Evolutionary conservation across 2,329 filamentous ascomycete species (phyloP).

Genomic region (Penicillium sp.): DNA sequence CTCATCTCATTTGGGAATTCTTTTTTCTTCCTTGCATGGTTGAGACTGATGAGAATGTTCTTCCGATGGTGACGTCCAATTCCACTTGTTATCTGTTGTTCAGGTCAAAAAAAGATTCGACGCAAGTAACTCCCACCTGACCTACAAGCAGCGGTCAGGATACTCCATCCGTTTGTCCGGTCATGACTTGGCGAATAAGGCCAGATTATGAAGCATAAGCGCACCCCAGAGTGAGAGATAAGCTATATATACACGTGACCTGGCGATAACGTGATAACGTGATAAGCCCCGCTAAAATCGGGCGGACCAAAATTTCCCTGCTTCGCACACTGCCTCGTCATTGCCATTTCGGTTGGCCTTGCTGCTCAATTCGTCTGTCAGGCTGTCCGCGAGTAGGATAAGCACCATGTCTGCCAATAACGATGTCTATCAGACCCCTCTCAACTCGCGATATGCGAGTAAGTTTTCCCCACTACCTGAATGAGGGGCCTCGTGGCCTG

Average conservation of each 20-base stretch:
- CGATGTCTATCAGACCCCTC: conserved; percentile 60
- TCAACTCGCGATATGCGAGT: conserved; percentile 68
- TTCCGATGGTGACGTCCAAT: too few species aligned
- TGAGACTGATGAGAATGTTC: too few species aligned
- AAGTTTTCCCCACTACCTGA: conserved; percentile 19
- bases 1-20: background rate
- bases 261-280: conserved; percentile 29
- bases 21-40: background rate
- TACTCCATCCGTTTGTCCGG: too few species aligned
- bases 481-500: conserved; percentile 9
- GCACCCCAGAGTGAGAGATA: conserved; percentile 2
- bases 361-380: conserved; percentile 21
- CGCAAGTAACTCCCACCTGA: too few species aligned
- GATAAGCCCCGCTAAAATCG: conserved; percentile 34
- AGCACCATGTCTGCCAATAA: conserved; percentile 38
- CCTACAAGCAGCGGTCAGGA: too few species aligned
- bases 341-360: conserved; percentile 11
- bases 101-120: too few species aligned
- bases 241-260: conserved; percentile 16
- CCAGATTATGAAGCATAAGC: too few species aligned
- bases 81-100: too few species aligned
- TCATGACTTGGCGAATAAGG: too few species aligned
- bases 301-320: conserved; percentile 28
- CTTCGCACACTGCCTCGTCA: conserved; percentile 19
- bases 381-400: conserved; percentile 15